phyloP scores from a whole-genome alignment of 2,329 filamentous ascomycete species.

The Pseudopithomyces maydicus region DNA sequence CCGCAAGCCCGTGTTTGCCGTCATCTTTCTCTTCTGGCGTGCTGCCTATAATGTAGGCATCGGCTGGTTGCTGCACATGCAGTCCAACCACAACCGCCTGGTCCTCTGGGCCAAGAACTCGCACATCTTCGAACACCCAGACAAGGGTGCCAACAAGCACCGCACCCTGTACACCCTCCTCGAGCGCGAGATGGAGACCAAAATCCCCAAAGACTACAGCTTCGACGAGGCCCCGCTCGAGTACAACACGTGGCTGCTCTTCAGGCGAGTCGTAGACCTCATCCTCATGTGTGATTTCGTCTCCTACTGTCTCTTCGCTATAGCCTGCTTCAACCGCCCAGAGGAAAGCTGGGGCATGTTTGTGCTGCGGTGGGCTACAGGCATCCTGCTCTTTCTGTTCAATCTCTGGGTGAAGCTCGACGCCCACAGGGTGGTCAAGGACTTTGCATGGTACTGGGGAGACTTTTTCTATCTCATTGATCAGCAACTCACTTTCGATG shows the following conservation, averaged over 20 bases:
- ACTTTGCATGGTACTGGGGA: slow-evolving; percentile 99
- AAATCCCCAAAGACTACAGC: slow-evolving; percentile 90
- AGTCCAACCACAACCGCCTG: slow-evolving; percentile 86
- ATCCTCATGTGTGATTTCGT: slow-evolving; percentile 99
- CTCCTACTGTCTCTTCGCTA: slow-evolving; percentile 94
- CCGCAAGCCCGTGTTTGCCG: slow-evolving; percentile 78
- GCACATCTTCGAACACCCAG: slow-evolving; percentile 83
- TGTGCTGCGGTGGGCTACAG: slow-evolving; percentile 75
- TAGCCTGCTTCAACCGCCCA: slow-evolving; percentile 81
- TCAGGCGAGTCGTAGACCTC: slow-evolving; percentile 91
- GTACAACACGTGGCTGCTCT: slow-evolving; percentile 99
- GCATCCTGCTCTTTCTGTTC: slow-evolving; percentile 82
- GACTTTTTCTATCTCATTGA: slow-evolving; percentile 99
- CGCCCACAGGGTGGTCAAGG: slow-evolving; percentile 95
- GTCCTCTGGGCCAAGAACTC: slow-evolving; percentile 86
- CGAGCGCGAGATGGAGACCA: slow-evolving; percentile 89
- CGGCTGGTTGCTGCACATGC: slow-evolving; percentile 82
- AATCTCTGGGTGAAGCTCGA: slow-evolving; percentile 99
- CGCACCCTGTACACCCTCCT: slow-evolving; percentile 82
- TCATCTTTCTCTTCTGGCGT: slow-evolving; percentile 90
- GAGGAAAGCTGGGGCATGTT: slow-evolving; percentile 74
- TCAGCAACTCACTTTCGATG: slow-evolving; percentile 96
- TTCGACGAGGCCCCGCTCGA: slow-evolving; percentile 93
- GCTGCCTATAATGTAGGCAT: slow-evolving; percentile 93
- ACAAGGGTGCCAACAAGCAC: slow-evolving; percentile 79